Base-by-base conservation (phyloP, 2,329 filamentous ascomycete species). In the Aureobasidium vineae region DNA sequence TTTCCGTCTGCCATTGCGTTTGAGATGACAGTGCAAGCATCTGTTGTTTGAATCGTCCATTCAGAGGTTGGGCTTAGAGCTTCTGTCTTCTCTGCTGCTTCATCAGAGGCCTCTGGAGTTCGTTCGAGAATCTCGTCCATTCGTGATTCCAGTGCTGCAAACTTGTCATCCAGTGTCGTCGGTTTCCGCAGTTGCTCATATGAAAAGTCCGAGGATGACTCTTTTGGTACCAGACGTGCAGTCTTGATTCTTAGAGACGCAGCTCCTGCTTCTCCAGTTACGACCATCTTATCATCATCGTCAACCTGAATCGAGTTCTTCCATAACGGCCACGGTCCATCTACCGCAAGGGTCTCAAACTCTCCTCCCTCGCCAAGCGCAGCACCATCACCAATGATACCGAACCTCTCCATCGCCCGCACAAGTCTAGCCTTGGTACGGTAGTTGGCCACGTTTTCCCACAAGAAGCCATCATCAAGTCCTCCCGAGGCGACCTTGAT, bases 401-500 rank as follows among this genome's bases (percentile, higher is more conserved):
- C 89, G 78, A 96, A 96, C 69, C 86, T 84, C 59, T 81, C 79
- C 75, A 91, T 82, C 0, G 86, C 81, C 68, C 79, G 82, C 36
- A 80, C 77, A 63, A 90, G 73, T 50, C 78, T 78, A 60, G 72
- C 74, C 64, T 84, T 78, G 10, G 82, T 79, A 59, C 71, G 70
- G 5, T 77, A 72, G 72, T 85, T 84, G 3, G 90, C 87, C 21
- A 97, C 90, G 78, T 92, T 87, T 70, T 86, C 84, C 90, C 93
- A 97, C 28, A 99, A 79, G 72, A 92, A 89, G 43, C 79, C 81
- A 71, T 92, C 90, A 73, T 94, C 90, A 59, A 99, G 82, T 0
- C 93, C 95, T 7, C 92, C 92, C 70, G 91, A 96, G 50, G 95
- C 93, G 52, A 97, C 92, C 79, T 98, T 99, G 79, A 99, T 87